Base-by-base conservation (phyloP, 345 rosid species). In the Adansonia digitata region DNA sequence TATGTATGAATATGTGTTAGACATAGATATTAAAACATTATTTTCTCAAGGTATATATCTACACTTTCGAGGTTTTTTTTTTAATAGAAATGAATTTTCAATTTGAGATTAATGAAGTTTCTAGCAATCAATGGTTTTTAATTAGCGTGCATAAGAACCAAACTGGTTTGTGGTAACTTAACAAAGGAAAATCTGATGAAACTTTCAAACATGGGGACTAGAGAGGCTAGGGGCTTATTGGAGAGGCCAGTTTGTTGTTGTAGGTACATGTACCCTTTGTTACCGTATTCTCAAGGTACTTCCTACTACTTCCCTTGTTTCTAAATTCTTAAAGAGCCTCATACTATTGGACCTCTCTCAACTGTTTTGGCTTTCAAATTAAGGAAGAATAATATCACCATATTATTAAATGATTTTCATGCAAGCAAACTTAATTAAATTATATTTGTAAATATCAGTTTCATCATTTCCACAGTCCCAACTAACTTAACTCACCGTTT, bases 341-440 rank as follows among this genome's bases (percentile, higher is more conserved):
- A 9, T 2, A 61, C n/a, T n/a, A n/a, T 2, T n/a, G 55, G 40
- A 4, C 55, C 67, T 59, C 34, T 29, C 22, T 72, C 49, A 57
- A 26, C 65, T 39, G 14, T 77, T 65, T 37, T 72, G 68, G 40
- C 82, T 78, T 78, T n/a, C 10, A 67, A 72, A 72, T 52, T 17
- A 77, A 72, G 84, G 35, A 53, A 77, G 18, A 60, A 1, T 22
- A 6, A 34, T 31, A 0, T 67, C 27, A 43, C 29, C 60, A 14
- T 26, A 49, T 56, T 13, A 31, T 56, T 4, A 15, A 10, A 29
- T 53, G 57, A 77, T 71, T 81, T 77, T 31, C 79, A 65, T 73
- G 72, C 22, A 77, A 69, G 78, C 75, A 60, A 60, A 15, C 40
- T 60, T 5, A 29, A 5, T 60, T 53, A 6, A 53, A 1, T 55